These are phyloP conservation scores for Darksidea phi DNA, from an alignment of 495 filamentous ascomycete species.

Conservation along the genomic window DNA sequence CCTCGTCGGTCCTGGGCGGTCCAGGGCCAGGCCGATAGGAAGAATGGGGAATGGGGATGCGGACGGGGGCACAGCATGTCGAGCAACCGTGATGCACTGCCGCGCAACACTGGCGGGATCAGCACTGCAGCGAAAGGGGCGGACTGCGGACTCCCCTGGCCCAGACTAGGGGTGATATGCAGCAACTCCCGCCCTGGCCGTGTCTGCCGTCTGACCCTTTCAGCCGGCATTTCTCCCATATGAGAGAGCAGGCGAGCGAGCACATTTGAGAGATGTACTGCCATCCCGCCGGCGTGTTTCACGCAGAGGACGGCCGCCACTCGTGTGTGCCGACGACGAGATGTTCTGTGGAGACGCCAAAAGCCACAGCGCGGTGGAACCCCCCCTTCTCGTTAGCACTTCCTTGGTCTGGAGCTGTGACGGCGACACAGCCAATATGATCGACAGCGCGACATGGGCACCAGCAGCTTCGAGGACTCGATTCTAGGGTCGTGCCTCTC, in stretches of 20 bases:
- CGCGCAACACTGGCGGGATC: too few species aligned
- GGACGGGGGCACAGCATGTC: background rate
- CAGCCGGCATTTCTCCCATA: conserved; percentile 30
- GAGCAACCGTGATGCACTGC: background rate
- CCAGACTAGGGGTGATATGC: conserved; percentile 1
- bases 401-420: background rate
- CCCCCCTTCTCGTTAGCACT: background rate
- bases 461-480: background rate
- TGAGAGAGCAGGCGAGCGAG: background rate
- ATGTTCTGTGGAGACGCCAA: too few species aligned
- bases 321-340: too few species aligned
- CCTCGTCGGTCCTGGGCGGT: background rate
- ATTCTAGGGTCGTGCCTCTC: background rate
- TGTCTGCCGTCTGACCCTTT: conserved; percentile 9
- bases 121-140: background rate
- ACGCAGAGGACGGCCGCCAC: conserved; percentile 6
- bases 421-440: background rate
- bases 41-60: background rate
- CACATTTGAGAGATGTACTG: background rate
- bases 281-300: conserved; percentile 13
- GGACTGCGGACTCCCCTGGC: too few species aligned
- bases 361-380: background rate
- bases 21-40: background rate
- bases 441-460: background rate
- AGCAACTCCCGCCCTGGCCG: background rate